Conservation (phyloP, 2,329 filamentous ascomycete genomes). For the Capronia coronata region DNA sequence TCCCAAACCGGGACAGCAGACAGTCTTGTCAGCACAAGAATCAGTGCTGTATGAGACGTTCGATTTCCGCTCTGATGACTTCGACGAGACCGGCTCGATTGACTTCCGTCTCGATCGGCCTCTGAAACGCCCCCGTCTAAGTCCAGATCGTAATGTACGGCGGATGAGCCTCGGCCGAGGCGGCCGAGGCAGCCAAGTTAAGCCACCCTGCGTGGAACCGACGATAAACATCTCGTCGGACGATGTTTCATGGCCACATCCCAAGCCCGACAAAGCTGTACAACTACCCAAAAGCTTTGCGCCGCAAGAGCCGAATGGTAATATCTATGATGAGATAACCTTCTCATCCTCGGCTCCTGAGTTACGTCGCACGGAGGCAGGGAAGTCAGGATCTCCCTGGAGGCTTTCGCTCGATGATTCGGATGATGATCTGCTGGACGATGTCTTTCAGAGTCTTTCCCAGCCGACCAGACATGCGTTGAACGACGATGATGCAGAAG, state of each 20-base stretch:
- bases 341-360: conserved; percentile 39
- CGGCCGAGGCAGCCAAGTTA: too few species aligned
- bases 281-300: background rate
- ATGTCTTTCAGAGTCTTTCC: conserved; percentile 24
- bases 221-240: conserved; percentile 23
- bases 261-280: background rate
- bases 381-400: background rate
- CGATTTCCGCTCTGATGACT: conserved; percentile 31
- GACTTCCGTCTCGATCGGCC: conserved; percentile 24
- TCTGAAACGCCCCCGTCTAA: conserved; percentile 32
- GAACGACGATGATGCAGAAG: conserved; percentile 29
- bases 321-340: conserved; percentile 36
- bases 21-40: background rate
- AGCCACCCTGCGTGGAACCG: background rate
- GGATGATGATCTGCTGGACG: conserved; percentile 31
- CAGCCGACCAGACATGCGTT: conserved; percentile 10
- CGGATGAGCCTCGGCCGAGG: background rate
- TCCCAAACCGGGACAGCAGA: background rate
- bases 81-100: conserved; percentile 21
- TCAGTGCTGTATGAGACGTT: conserved; percentile 7
- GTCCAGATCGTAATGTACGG: background rate
- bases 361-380: conserved; percentile 12
- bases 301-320: background rate
- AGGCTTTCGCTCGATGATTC: conserved; percentile 33
- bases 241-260: conserved; percentile 2